Evolutionary conservation across 2,329 filamentous ascomycete genomes (phyloP).

Genomic region (Zymoseptoria pseudotritici): DNA sequence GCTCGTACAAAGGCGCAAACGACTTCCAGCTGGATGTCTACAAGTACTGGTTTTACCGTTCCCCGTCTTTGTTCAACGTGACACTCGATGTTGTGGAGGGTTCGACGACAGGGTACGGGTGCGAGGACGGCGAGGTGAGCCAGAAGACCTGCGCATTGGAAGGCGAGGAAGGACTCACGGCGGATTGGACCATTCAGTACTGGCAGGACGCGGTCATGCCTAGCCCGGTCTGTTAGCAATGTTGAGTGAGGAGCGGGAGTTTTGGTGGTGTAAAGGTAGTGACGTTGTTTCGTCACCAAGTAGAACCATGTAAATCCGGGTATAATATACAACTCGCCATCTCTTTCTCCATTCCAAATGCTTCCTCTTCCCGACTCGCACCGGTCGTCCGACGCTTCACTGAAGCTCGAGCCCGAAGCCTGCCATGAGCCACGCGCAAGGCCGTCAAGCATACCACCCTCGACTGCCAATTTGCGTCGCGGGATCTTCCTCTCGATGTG

Average conservation of each 20-base stretch:
- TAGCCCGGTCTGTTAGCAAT: background rate
- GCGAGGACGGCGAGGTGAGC: background rate
- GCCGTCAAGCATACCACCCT: constrained; percentile 57
- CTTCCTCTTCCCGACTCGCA: background rate
- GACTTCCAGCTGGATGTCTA: background rate
- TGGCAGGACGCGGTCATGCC: background rate
- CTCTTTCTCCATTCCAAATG: background rate
- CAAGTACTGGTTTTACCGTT: background rate
- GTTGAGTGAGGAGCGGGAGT: background rate
- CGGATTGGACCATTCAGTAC: background rate
- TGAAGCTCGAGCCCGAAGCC: background rate
- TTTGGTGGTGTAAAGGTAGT: background rate
- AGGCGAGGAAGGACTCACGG: background rate
- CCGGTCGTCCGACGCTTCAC: background rate
- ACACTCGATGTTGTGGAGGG: background rate
- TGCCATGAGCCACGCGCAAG: background rate
- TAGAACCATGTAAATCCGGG: background rate
- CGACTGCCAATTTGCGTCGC: constrained; percentile 46
- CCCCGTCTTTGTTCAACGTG: background rate
- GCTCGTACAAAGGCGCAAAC: background rate
- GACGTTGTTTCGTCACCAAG: background rate
- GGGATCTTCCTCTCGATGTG: constrained; percentile 61
- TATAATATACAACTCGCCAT: background rate
- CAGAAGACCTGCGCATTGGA: background rate
- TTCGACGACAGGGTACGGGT: background rate